phyloP scores from a whole-genome alignment of 1,139 yeast species.

The Hanseniaspora uvarum region DNA sequence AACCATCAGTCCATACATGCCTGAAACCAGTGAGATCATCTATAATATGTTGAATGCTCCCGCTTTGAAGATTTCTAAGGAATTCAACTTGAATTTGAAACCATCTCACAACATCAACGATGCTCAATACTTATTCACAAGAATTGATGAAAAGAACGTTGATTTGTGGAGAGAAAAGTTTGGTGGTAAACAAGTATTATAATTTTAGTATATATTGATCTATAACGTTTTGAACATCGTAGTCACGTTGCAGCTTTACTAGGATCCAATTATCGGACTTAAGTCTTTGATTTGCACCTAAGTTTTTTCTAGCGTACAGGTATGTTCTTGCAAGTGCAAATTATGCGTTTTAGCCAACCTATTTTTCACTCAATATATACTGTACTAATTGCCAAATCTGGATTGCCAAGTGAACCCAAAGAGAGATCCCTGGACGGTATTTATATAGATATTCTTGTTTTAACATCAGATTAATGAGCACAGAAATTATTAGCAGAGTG shows the following conservation, averaged over 20 bases:
- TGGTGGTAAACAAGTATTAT: constrained; percentile 53
- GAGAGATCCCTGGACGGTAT: no score
- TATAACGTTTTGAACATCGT: not conserved
- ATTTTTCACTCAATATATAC: no score
- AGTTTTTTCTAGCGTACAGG: no score
- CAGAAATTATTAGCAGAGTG: constrained; percentile 33
- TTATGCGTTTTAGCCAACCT: no score
- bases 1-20: constrained; percentile 78
- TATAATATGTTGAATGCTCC: constrained; percentile 77
- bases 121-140: constrained; percentile 79
- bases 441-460: no score
- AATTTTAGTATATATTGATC: not conserved
- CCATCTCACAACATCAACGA: constrained; percentile 83
- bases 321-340: no score
- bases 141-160: constrained; percentile 83
- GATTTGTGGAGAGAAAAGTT: constrained; percentile 78
- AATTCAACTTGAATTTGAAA: constrained; percentile 55
- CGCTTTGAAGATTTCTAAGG: constrained; percentile 62
- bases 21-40: constrained; percentile 64
- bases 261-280: not conserved
- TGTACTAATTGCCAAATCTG: no score
- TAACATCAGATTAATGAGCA: no score
- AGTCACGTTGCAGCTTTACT: not conserved
- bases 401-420: no score
- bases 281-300: not conserved